These are phyloP conservation scores for Leptographium galeiforme DNA, from an alignment of 2,329 filamentous ascomycete genomes.

Conservation along the genomic window DNA sequence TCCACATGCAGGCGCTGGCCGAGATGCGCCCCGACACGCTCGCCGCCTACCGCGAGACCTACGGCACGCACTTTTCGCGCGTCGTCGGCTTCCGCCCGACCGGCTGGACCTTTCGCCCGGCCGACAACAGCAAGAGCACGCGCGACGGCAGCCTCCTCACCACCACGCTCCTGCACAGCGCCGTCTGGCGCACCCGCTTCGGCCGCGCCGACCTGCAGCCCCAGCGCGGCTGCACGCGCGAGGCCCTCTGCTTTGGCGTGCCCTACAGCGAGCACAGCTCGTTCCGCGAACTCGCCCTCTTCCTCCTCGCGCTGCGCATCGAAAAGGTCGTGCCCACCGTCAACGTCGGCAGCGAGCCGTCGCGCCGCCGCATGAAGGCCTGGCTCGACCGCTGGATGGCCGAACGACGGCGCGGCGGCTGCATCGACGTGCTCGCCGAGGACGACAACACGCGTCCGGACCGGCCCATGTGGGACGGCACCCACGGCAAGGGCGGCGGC, in stretches of 20 bases:
- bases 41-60: slow-evolving; percentile 71
- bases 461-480: slow-evolving; percentile 23
- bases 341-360: slow-evolving; percentile 53
- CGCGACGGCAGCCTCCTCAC: slow-evolving; percentile 33
- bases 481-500: slow-evolving; percentile 24
- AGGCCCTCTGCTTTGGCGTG: slow-evolving; percentile 82
- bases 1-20: slow-evolving; percentile 95
- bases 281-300: slow-evolving; percentile 88
- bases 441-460: slow-evolving; percentile 14
- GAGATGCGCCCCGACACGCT: slow-evolving; percentile 87
- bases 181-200: slow-evolving; percentile 66
- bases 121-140: slow-evolving; percentile 32
- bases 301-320: slow-evolving; percentile 75
- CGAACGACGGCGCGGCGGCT: slow-evolving; percentile 42
- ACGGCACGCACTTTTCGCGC: slow-evolving; percentile 69
- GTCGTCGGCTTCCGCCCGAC: slow-evolving; percentile 86
- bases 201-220: slow-evolving; percentile 58
- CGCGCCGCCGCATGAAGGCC: slow-evolving; percentile 45
- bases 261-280: slow-evolving; percentile 94
- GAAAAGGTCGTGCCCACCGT: slow-evolving; percentile 89
- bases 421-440: slow-evolving; percentile 31
- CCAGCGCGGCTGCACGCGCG: slow-evolving; percentile 69
- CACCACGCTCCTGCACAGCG: slow-evolving; percentile 37
- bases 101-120: slow-evolving; percentile 84
- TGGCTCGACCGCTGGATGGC: slow-evolving; percentile 52